phyloP scores from a whole-genome alignment of 2,329 filamentous ascomycete species.

The Fusarium brevicatenulatum region DNA sequence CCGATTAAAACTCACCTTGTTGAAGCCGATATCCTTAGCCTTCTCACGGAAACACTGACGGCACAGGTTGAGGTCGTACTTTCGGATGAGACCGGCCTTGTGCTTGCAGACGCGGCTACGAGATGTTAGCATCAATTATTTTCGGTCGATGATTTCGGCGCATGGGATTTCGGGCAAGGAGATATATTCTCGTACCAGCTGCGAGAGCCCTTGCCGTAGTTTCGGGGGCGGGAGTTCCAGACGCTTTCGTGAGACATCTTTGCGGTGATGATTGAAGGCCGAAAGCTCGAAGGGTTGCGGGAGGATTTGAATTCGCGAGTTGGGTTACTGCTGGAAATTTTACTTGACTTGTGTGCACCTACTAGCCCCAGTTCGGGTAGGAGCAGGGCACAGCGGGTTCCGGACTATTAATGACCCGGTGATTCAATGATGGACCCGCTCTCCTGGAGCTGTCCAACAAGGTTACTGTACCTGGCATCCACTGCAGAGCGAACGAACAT shows the following conservation, averaged over 20 bases:
- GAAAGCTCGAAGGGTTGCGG: constrained; percentile 45
- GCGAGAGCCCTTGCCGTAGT: constrained; percentile 96
- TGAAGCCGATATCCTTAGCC: constrained; percentile 76
- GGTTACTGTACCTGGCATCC: constrained; percentile 4
- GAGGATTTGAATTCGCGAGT: constrained; percentile 49
- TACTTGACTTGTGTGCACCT: constrained; percentile 46
- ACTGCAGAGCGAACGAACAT: neutral
- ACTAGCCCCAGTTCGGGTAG: constrained; percentile 49
- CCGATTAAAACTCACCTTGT: constrained; percentile 65
- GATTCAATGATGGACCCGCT: neutral
- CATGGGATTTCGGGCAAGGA: constrained; percentile 5
- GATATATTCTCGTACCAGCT: constrained; percentile 75
- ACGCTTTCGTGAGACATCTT: constrained; percentile 87
- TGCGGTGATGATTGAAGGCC: constrained; percentile 51
- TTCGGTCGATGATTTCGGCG: constrained; percentile 7
- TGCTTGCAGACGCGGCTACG: constrained; percentile 80
- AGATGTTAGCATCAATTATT: constrained; percentile 45
- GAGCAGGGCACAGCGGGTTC: constrained; percentile 11
- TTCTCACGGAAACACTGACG: constrained; percentile 83
- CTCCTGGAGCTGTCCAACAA: constrained; percentile 8
- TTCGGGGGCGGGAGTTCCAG: constrained; percentile 98
- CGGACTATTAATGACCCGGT: neutral
- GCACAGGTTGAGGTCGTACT: constrained; percentile 95
- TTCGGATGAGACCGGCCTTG: constrained; percentile 98
- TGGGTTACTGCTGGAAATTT: constrained; percentile 50